Evolutionary conservation across 805 yeast species (phyloP).

Genomic region (Candida mattraensis): DNA sequence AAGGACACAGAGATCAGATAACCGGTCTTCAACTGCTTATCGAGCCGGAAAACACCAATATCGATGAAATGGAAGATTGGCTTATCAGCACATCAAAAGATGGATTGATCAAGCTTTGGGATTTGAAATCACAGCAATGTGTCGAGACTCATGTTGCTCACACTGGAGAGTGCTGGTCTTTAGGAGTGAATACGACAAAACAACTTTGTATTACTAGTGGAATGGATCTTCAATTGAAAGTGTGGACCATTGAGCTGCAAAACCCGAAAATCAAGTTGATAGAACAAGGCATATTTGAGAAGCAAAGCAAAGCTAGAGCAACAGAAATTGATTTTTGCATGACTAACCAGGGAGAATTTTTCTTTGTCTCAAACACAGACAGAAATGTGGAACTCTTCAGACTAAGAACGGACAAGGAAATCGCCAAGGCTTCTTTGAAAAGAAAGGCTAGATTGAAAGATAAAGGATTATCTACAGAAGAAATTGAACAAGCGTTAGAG

Average conservation of each 20-base stretch:
- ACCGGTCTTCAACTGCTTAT: conserved; percentile 66
- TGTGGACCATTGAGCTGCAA: conserved; percentile 72
- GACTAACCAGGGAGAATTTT: conserved; percentile 44
- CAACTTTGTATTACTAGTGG: conserved; percentile 68
- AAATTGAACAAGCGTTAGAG: conserved; percentile 50
- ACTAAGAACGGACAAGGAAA: conserved; percentile 72
- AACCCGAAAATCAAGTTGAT: conserved; percentile 49
- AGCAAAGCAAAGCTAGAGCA: conserved; percentile 75
- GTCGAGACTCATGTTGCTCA: conserved; percentile 94
- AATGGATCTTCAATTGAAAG: conserved; percentile 74
- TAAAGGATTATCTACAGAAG: conserved; percentile 63
- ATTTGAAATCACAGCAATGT: conserved; percentile 82
- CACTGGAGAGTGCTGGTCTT: conserved; percentile 89
- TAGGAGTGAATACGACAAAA: conserved; percentile 44
- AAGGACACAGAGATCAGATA: conserved; percentile 87
- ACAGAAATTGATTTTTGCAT: conserved; percentile 52
- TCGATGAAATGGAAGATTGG: conserved; percentile 67
- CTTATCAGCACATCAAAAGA: conserved; percentile 80
- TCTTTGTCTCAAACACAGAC: conserved; percentile 77
- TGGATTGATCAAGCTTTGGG: conserved; percentile 93
- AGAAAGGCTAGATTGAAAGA: conserved; percentile 78
- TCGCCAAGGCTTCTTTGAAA: conserved; percentile 70
- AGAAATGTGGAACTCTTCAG: conserved; percentile 78
- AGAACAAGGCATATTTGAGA: conserved; percentile 68
- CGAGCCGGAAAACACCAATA: conserved; percentile 29